phyloP scores from a whole-genome alignment of 2,329 filamentous ascomycete species.

The Penicillium sp. region DNA sequence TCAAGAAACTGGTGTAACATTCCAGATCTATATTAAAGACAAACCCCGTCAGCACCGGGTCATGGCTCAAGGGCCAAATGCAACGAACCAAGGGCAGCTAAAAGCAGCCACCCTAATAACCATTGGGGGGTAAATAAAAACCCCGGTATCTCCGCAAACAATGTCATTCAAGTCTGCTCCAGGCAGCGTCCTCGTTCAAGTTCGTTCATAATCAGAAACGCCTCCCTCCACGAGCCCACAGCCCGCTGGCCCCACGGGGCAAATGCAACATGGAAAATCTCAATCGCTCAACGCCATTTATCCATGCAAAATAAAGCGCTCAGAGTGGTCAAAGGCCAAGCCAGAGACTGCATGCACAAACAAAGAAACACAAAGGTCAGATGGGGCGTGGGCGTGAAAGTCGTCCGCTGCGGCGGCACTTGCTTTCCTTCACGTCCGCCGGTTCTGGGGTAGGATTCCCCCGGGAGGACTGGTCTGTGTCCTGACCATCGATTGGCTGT shows the following conservation, averaged over 20 bases:
- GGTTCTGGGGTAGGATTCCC: constrained; percentile 7
- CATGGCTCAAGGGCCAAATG: neutral
- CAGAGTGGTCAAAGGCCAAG: constrained; percentile 13
- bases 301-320: constrained; percentile 24
- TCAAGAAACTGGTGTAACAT: neutral
- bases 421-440: constrained; percentile 6
- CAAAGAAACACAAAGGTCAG: constrained; percentile 10
- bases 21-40: neutral
- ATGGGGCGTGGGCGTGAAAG: constrained; percentile 18
- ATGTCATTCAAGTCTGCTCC: constrained; percentile 19
- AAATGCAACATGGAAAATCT: constrained; percentile 15
- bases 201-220: constrained; percentile 18
- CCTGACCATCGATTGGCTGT: constrained; percentile 17
- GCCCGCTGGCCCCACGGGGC: constrained; percentile 8
- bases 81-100: neutral
- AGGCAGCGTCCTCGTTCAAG: constrained; percentile 22
- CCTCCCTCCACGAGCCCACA: constrained; percentile 11
- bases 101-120: neutral
- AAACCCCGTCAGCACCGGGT: neutral
- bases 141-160: constrained; percentile 10
- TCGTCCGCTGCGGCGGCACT: constrained; percentile 21
- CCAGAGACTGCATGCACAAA: constrained; percentile 6
- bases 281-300: constrained; percentile 21
- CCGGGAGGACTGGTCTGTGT: constrained; percentile 3
- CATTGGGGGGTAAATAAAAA: neutral